Conservation (phyloP, 192 early-diverging fungal genomes). For the Gaertneriomyces semiglobifer region DNA sequence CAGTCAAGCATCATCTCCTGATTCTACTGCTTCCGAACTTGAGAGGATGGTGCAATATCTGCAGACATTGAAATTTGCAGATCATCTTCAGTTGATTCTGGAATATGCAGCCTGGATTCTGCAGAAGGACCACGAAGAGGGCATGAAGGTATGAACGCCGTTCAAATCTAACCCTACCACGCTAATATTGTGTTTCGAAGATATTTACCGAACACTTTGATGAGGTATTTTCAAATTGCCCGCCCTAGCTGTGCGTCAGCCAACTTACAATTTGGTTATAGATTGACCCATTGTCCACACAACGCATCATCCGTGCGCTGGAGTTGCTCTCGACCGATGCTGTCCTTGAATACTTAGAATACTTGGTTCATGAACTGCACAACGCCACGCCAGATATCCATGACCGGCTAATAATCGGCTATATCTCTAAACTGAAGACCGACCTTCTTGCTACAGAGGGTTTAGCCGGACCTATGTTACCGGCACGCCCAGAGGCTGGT, state of each 20-base stretch:
- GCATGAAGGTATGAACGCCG: constrained; percentile 58
- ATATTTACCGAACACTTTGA: constrained; percentile 52
- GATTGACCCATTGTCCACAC: constrained; percentile 26
- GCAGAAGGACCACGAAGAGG: constrained; percentile 57
- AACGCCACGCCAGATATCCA: constrained; percentile 71
- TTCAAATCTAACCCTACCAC: not conserved
- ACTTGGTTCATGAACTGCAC: constrained; percentile 68
- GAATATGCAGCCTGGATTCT: constrained; percentile 81
- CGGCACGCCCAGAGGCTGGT: constrained; percentile 17
- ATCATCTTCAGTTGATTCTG: constrained; percentile 73
- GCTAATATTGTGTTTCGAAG: not conserved
- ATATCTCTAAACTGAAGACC: constrained; percentile 65
- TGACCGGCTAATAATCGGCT: constrained; percentile 75
- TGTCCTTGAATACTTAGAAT: constrained; percentile 72
- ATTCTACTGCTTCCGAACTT: constrained; percentile 20
- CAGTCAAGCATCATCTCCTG: constrained; percentile 21
- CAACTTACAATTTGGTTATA: constrained; percentile 9
- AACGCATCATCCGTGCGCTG: constrained; percentile 59
- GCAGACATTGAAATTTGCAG: constrained; percentile 69
- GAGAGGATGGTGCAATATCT: constrained; percentile 61
- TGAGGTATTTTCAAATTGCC: constrained; percentile 23
- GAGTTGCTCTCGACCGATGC: constrained; percentile 62
- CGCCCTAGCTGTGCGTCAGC: not conserved
- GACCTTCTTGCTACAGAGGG: constrained; percentile 18
- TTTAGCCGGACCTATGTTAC: constrained; percentile 27